Percentiles rank a stretch among this genome's conserved stretches.
phyloP scores from a whole-genome alignment of 176 grass and related monocot genomes.

The Neostapfia colusana region DNA sequence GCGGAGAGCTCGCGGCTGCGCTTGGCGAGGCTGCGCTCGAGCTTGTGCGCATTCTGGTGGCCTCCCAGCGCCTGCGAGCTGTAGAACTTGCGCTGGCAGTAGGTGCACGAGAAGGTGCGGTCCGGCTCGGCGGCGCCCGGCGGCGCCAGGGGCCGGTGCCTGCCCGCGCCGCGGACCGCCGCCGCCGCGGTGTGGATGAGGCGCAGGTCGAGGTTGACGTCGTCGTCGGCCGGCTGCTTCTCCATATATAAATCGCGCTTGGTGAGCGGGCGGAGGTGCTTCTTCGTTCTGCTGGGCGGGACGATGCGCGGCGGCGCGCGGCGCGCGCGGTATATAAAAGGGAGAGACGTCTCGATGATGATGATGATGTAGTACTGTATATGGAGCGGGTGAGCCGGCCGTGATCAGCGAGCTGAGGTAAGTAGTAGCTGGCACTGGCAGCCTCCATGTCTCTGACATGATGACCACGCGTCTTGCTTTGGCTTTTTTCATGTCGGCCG shows the following conservation, averaged over 20 bases:
- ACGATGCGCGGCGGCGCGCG: background rate
- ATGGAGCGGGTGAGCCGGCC: background rate
- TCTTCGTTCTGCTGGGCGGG: background rate
- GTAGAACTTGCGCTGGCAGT: conserved; percentile 83
- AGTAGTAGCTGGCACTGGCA: background rate
- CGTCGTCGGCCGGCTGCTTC: conserved; percentile 16
- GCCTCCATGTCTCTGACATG: background rate
- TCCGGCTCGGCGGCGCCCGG: background rate
- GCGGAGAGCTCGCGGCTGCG: conserved; percentile 58
- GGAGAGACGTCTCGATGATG: too few species aligned
- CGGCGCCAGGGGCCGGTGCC: background rate
- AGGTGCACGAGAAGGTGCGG: conserved; percentile 86
- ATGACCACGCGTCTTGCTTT: background rate
- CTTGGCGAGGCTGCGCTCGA: conserved; percentile 68
- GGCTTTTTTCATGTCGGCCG: conserved; percentile 2
- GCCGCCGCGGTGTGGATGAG: conserved; percentile 34
- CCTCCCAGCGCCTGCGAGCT: conserved; percentile 95
- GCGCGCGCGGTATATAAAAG: conserved; percentile 36
- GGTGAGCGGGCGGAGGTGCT: conserved; percentile 8
- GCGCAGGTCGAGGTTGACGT: conserved; percentile 65
- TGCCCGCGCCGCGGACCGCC: background rate
- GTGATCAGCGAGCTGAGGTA: background rate
- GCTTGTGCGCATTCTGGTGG: conserved; percentile 98
- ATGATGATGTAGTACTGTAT: background rate
- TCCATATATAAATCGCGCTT: conserved; percentile 27